Percentiles rank a stretch among this genome's conserved stretches.
Evolutionary conservation across 352 stramenopile genomes (phyloP).

Genomic region (Pythium folliculosum): DNA sequence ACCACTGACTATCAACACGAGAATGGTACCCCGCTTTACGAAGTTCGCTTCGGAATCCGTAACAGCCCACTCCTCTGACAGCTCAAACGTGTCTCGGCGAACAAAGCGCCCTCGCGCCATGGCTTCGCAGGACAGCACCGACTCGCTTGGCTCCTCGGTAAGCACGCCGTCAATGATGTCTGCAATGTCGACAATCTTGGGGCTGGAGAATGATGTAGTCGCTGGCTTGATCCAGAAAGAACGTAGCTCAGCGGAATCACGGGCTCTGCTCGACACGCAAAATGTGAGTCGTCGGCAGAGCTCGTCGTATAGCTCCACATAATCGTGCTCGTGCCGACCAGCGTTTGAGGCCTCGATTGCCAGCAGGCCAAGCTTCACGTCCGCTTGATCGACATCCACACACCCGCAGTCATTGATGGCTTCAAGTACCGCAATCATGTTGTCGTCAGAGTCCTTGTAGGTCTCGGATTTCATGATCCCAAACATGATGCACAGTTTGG

Average conservation of each 20-base stretch:
- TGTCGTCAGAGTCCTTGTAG: background rate
- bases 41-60: background rate
- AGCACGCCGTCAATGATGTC: background rate
- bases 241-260: background rate
- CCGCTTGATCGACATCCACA: conserved; percentile 15
- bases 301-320: conserved; percentile 10
- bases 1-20: conserved; percentile 7
- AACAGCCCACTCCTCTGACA: background rate
- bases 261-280: background rate
- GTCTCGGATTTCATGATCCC: conserved; percentile 6
- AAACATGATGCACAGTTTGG: conserved; percentile 21
- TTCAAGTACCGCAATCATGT: conserved; percentile 7
- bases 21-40: background rate
- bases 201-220: background rate
- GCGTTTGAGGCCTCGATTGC: conserved; percentile 4
- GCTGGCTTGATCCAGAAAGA: conserved; percentile 22
- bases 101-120: conserved; percentile 6
- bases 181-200: background rate
- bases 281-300: conserved; percentile 19
- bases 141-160: conserved; percentile 3
- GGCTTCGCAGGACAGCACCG: background rate
- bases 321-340: background rate
- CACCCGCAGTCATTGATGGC: conserved; percentile 14
- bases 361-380: conserved; percentile 13
- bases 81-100: conserved; percentile 6